phyloP scores from a whole-genome alignment of 805 yeast species.

The Metschnikowia reukaufii region DNA sequence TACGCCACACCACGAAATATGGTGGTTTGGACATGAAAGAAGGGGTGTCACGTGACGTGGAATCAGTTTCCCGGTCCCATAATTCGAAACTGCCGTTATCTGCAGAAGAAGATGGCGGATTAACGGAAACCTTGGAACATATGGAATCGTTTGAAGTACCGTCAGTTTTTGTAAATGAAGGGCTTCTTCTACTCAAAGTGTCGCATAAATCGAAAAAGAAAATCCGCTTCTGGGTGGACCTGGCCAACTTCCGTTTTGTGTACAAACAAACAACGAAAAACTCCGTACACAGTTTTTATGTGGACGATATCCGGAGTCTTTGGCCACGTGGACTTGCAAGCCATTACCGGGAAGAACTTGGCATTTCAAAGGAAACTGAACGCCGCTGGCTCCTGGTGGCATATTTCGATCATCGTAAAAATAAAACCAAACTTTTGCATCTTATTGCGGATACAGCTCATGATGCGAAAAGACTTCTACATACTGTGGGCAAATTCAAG shows the following conservation, averaged over 20 bases:
- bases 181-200: constrained; percentile 63
- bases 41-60: not conserved
- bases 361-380: constrained; percentile 63
- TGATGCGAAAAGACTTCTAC: constrained; percentile 55
- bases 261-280: constrained; percentile 41
- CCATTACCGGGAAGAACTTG: constrained; percentile 83
- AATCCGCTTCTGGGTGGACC: constrained; percentile 55
- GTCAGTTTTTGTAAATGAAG: constrained; percentile 50
- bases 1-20: not conserved
- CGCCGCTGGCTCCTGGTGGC: constrained; percentile 79
- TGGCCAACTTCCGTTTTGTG: constrained; percentile 50
- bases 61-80: too few relatives aligned
- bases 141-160: constrained; percentile 19
- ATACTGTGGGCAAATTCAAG: constrained; percentile 60
- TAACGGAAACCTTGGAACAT: constrained; percentile 11
- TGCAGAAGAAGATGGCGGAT: not conserved
- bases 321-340: constrained; percentile 69
- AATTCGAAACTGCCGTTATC: not conserved
- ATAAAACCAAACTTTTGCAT: constrained; percentile 76
- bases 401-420: constrained; percentile 57
- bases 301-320: constrained; percentile 66
- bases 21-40: not conserved
- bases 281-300: constrained; percentile 31
- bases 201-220: constrained; percentile 69
- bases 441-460: constrained; percentile 66